Evolutionary conservation across 768 basidiomycete genomes (phyloP), one percentile per base, ranked within the genome.

Genomic region (Dentipellis fragilis): DNA sequence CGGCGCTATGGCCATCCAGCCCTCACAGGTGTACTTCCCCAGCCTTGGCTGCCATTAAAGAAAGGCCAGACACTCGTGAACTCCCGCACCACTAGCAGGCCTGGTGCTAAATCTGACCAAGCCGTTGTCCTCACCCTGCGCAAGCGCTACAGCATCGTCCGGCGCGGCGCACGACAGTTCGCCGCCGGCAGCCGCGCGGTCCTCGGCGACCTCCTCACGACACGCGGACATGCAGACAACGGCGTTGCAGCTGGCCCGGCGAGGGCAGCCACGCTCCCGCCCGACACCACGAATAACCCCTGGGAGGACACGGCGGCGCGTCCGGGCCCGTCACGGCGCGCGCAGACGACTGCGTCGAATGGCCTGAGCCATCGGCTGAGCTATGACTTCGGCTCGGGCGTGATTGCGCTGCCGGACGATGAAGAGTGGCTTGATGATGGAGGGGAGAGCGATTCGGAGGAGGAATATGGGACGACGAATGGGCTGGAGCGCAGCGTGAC

Each of bases 1-100:
- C 75, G 89, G 51, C 84, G 94, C 42, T 98, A 97, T 62, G 93
- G 90, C 0, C 95, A 97, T 66, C 95, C 95, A 3, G 95, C 93
- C 1, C 77, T 98, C 19, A 91, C 87, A n/a, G 95, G 95, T 2
- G 80, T 89, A 4, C 79, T 98, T 0, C 95, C 95, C 2, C 83
- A 87, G 56, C 94, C 95, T 0, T 98, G 95, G 95, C 78, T 97
- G 3, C 94, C 94, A 1, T 72, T 93, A 52, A 91, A 89, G 72
- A 89, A 85, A 64, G 87, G 84, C 0, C 87, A 92, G 64, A 79
- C 79, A 0, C 76, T 88, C 2, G 81, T 84, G 19, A 92, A 91
- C 60, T 72, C 75, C 34, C 70, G 77, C 53, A 67, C 73, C 48
- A 60, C 64, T 47, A 64, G 64, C 17, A 71, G 71, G 36, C 63